Percentiles rank a stretch among this genome's conserved stretches.
Conservation (phyloP, 495 filamentous ascomycete species). For the Trichoderma parareesei region DNA sequence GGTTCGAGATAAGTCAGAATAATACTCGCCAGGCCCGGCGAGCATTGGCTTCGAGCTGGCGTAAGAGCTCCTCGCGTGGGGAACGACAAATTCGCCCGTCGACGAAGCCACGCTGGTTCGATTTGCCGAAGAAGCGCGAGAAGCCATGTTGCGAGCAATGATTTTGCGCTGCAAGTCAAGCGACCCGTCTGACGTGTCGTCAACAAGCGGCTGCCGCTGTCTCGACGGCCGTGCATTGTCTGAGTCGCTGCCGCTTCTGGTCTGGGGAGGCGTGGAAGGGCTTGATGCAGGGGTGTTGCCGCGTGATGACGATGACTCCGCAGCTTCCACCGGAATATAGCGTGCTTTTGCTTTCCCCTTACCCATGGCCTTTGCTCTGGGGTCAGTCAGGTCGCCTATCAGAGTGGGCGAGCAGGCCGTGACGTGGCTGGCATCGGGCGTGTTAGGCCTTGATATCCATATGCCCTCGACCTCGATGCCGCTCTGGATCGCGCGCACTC, state of each 20-base stretch:
- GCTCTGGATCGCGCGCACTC: slow-evolving; percentile 78
- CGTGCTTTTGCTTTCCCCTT: not conserved
- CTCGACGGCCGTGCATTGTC: not conserved
- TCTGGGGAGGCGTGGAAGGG: not conserved
- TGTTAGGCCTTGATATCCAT: slow-evolving; percentile 60
- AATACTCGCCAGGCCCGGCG: not conserved
- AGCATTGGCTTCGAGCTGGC: slow-evolving; percentile 7
- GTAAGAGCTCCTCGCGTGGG: slow-evolving; percentile 2
- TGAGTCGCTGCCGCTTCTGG: not conserved
- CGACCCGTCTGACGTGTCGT: not conserved
- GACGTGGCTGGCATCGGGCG: slow-evolving; percentile 19
- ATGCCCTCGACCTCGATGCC: slow-evolving; percentile 84
- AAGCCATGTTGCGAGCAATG: not conserved
- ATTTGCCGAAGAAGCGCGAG: not conserved
- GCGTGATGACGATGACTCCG: not conserved
- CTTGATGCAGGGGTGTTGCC: not conserved
- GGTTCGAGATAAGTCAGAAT: slow-evolving; percentile 1
- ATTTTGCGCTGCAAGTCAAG: not conserved
- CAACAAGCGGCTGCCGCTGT: not conserved
- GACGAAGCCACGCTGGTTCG: not conserved
- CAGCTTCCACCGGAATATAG: not conserved
- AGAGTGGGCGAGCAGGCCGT: slow-evolving; percentile 27
- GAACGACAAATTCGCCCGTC: not conserved
- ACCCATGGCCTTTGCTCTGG: slow-evolving; percentile 18
- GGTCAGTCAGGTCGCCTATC: slow-evolving; percentile 16